These are phyloP conservation scores for Amanita exitialis DNA, from an alignment of 768 basidiomycete species.

Conservation along the genomic window DNA sequence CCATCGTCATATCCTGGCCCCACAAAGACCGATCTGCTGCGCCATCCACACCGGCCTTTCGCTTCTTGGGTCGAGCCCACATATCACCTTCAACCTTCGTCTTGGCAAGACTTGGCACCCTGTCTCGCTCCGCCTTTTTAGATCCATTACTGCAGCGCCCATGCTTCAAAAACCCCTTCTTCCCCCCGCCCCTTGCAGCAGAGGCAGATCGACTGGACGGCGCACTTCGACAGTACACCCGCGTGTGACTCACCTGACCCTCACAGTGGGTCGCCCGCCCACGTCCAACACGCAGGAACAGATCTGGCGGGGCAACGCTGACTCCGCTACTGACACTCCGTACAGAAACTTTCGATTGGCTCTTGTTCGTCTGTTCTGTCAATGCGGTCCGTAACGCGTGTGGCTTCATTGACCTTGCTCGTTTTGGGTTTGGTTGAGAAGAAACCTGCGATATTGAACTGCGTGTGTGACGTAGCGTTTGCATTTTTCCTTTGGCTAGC, in stretches of 20 bases:
- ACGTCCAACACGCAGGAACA: conserved; percentile 25
- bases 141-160: conserved; percentile 14
- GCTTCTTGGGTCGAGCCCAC: conserved; percentile 26
- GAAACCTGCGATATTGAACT: conserved; percentile 31
- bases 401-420: conserved; percentile 2
- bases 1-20: background rate
- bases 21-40: conserved; percentile 1
- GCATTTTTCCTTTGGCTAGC: conserved; percentile 10
- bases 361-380: conserved; percentile 26
- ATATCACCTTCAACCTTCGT: conserved; percentile 51
- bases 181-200: conserved; percentile 14
- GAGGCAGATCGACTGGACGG: conserved; percentile 57
- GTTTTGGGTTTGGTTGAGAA: conserved; percentile 8
- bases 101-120: conserved; percentile 52
- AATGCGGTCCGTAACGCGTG: conserved; percentile 7
- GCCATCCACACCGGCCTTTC: conserved; percentile 6
- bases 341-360: conserved; percentile 1
- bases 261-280: conserved; percentile 25
- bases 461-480: conserved; percentile 22
- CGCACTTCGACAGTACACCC: conserved; percentile 61
- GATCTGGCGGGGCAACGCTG: conserved; percentile 20
- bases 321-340: background rate
- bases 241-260: conserved; percentile 37
- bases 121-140: conserved; percentile 21
- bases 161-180: conserved; percentile 16